These are phyloP conservation scores for Blastocystis sp. DNA, from an alignment of 352 stramenopile genomes.

Conservation along the genomic window DNA sequence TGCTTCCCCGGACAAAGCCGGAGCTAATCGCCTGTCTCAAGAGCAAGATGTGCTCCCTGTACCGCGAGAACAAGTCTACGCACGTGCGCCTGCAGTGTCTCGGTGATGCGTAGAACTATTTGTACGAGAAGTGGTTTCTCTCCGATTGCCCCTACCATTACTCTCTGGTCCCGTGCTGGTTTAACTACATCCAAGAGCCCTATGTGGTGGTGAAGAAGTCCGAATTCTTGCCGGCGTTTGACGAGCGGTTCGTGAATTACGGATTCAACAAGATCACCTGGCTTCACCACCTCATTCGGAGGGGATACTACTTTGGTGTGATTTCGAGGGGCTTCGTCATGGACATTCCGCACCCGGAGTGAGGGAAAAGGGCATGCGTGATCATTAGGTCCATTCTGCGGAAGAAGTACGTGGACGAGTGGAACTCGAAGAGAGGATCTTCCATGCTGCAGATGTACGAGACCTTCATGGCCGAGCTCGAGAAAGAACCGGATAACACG, in stretches of 20 bases:
- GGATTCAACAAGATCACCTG: slow-evolving; percentile 55
- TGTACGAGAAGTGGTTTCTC: slow-evolving; percentile 36
- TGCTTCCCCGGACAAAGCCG: neutral
- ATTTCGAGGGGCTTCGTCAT: slow-evolving; percentile 41
- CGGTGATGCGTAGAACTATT: slow-evolving; percentile 8
- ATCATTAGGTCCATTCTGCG: neutral
- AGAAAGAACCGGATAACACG: slow-evolving; percentile 12
- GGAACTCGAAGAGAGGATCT: slow-evolving; percentile 25
- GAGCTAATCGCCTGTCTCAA: slow-evolving; percentile 32
- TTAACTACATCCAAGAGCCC: slow-evolving; percentile 39
- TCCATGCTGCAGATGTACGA: slow-evolving; percentile 32
- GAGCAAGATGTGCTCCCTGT: slow-evolving; percentile 28
- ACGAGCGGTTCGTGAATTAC: slow-evolving; percentile 64
- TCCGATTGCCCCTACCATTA: slow-evolving; percentile 35
- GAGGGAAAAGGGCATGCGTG: neutral
- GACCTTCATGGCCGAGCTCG: neutral
- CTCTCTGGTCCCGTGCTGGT: slow-evolving; percentile 33
- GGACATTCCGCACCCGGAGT: slow-evolving; percentile 57
- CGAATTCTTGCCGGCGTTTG: slow-evolving; percentile 4
- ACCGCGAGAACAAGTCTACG: slow-evolving; percentile 32
- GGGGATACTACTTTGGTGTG: slow-evolving; percentile 46
- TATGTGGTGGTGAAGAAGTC: slow-evolving; percentile 56
- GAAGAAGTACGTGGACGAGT: slow-evolving; percentile 28
- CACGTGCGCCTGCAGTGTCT: neutral
- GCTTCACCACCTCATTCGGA: slow-evolving; percentile 29